Conservation (phyloP, 2,329 filamentous ascomycete species). For the Paraconiothyrium sp. region DNA sequence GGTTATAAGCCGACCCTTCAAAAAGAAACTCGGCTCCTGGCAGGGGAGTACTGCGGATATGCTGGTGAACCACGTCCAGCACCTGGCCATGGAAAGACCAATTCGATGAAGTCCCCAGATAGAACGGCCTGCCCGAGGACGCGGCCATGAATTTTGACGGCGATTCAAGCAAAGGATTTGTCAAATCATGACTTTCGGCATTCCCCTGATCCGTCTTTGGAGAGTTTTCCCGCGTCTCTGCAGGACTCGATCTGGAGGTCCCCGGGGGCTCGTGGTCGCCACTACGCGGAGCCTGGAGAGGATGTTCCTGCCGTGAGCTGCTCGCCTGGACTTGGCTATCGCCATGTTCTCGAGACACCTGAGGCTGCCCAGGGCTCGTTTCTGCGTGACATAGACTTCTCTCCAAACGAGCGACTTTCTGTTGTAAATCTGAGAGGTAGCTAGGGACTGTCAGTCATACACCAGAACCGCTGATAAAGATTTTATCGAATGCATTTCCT, state of each 20-base stretch:
- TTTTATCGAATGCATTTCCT: too few relatives aligned
- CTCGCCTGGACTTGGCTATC: slow-evolving; percentile 10
- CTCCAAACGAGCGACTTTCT: slow-evolving; percentile 33
- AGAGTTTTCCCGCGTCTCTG: slow-evolving; percentile 30
- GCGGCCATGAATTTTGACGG: slow-evolving; percentile 40
- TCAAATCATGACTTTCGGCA: slow-evolving; percentile 30
- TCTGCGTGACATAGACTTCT: slow-evolving; percentile 13
- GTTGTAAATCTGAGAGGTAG: slow-evolving; percentile 39
- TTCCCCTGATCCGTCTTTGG: slow-evolving; percentile 29
- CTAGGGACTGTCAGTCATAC: slow-evolving; percentile 16
- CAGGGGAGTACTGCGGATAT: slow-evolving; percentile 55
- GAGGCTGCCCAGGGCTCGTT: slow-evolving; percentile 5
- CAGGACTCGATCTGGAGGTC: slow-evolving; percentile 25
- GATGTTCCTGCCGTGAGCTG: slow-evolving; percentile 20
- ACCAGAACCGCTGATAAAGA: neutral
- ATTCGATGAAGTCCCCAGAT: slow-evolving; percentile 65
- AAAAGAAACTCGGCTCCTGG: slow-evolving; percentile 59
- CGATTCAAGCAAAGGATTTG: slow-evolving; percentile 36
- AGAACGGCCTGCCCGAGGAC: slow-evolving; percentile 45
- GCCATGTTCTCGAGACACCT: slow-evolving; percentile 13
- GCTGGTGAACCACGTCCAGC: slow-evolving; percentile 60
- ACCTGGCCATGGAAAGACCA: slow-evolving; percentile 65
- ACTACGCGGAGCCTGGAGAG: slow-evolving; percentile 16
- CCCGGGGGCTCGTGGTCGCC: slow-evolving; percentile 27
- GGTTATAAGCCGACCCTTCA: slow-evolving; percentile 62